Evolutionary conservation across 1,284 basidiomycete genomes (phyloP).

Genomic region (Pascua guehoae): DNA sequence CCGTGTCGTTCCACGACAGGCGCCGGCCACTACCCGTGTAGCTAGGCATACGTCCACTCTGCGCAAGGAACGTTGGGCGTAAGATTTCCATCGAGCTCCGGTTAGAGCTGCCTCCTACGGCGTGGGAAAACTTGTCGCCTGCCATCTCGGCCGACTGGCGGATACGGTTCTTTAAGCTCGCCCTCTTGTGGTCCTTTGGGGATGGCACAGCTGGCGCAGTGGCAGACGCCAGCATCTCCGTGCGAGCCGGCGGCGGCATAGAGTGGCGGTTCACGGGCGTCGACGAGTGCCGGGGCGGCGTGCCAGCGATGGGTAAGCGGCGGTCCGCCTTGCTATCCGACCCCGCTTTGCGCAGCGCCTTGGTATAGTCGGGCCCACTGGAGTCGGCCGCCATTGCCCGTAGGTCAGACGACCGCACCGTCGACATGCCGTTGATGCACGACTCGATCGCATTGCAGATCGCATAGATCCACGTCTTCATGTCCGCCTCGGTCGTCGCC

Average conservation of each 20-base stretch:
- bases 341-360: background rate
- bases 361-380: background rate
- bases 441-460: slow-evolving; percentile 55
- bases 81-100: slow-evolving; percentile 15
- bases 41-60: slow-evolving; percentile 14
- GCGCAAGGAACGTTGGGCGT: slow-evolving; percentile 19
- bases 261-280: background rate
- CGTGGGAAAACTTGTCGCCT: slow-evolving; percentile 30
- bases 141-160: slow-evolving; percentile 30
- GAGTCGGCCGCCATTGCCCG: background rate
- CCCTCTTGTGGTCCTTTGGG: slow-evolving; percentile 13
- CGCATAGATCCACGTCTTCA: slow-evolving; percentile 54
- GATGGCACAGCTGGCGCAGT: background rate
- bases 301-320: background rate
- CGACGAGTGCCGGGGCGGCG: background rate
- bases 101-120: slow-evolving; percentile 12
- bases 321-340: background rate
- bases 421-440: slow-evolving; percentile 52
- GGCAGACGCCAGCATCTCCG: background rate
- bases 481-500: slow-evolving; percentile 51
- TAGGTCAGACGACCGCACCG: slow-evolving; percentile 47
- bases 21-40: background rate
- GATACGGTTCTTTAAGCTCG: slow-evolving; percentile 42
- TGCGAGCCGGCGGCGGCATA: slow-evolving; percentile 24
- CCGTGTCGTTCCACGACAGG: background rate